phyloP scores from a whole-genome alignment of 2,329 filamentous ascomycete genomes.

The Phialemoniopsis sp. region DNA sequence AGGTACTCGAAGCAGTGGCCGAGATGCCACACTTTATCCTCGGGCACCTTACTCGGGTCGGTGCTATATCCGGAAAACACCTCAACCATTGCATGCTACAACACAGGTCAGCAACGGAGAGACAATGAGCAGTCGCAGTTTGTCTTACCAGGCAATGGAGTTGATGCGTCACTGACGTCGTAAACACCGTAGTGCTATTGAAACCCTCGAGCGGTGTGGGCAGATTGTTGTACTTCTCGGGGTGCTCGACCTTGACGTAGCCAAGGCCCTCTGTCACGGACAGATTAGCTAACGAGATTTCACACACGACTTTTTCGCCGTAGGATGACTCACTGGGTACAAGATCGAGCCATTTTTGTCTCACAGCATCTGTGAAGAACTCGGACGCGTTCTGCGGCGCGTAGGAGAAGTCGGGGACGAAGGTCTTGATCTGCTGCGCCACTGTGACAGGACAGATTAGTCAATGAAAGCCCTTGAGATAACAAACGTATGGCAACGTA shows the following conservation, averaged over 20 bases:
- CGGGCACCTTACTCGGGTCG: conserved; percentile 17
- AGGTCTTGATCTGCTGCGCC: conserved; percentile 30
- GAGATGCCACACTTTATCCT: conserved; percentile 28
- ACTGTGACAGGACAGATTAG: conserved; percentile 16
- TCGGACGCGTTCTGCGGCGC: conserved; percentile 31
- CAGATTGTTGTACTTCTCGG: conserved; percentile 27
- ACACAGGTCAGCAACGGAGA: background rate
- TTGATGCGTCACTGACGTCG: conserved; percentile 38
- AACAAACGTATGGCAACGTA: conserved; percentile 11
- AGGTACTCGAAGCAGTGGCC: conserved; percentile 17
- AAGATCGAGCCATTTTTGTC: conserved; percentile 29
- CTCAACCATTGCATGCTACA: conserved; percentile 28
- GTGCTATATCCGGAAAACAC: conserved; percentile 25
- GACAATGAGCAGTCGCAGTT: background rate
- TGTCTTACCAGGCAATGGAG: conserved; percentile 32
- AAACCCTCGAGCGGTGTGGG: conserved; percentile 26
- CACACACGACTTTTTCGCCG: background rate
- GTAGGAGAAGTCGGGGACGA: conserved; percentile 28
- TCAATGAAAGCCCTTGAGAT: background rate
- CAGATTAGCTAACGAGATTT: background rate
- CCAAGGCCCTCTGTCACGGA: conserved; percentile 28
- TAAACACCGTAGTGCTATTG: conserved; percentile 28
- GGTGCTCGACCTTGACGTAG: conserved; percentile 29
- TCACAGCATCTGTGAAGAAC: conserved; percentile 27
- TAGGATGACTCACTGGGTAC: conserved; percentile 25